Conservation (phyloP, 768 basidiomycete species). For the Paxillus ammoniavirescens region DNA sequence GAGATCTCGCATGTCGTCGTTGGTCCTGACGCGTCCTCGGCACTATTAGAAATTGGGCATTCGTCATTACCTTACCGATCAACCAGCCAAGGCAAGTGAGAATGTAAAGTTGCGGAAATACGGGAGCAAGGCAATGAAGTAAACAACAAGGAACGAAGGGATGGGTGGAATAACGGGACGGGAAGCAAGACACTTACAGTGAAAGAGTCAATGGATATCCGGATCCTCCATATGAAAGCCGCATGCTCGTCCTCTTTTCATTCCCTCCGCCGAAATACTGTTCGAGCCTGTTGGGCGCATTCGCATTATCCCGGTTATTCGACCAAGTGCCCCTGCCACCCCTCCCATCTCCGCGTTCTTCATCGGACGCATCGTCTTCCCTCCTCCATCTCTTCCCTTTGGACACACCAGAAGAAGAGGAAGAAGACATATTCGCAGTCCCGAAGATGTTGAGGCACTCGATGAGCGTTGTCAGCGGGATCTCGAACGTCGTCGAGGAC, state of each 20-base stretch:
- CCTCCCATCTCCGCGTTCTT: slow-evolving; percentile 35
- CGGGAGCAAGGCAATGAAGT: not conserved
- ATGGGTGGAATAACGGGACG: not conserved
- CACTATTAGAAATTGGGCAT: slow-evolving; percentile 37
- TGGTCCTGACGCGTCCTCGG: slow-evolving; percentile 77
- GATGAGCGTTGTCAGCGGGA: slow-evolving; percentile 79
- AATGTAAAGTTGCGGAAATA: not conserved
- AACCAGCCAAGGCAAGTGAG: not conserved
- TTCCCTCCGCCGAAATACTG: slow-evolving; percentile 48
- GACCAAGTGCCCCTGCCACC: slow-evolving; percentile 8
- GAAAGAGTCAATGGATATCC: slow-evolving; percentile 78
- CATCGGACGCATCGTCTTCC: slow-evolving; percentile 46
- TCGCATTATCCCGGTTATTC: slow-evolving; percentile 18
- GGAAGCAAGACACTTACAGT: slow-evolving; percentile 53
- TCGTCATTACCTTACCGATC: slow-evolving; percentile 4
- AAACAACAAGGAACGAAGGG: not conserved
- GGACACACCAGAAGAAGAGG: slow-evolving; percentile 23
- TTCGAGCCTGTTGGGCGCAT: slow-evolving; percentile 42
- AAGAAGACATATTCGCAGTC: slow-evolving; percentile 50
- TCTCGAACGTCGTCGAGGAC: slow-evolving; percentile 58
- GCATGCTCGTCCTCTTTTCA: slow-evolving; percentile 78
- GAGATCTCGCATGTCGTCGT: slow-evolving; percentile 86
- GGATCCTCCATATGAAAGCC: slow-evolving; percentile 75
- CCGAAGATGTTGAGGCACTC: slow-evolving; percentile 95
- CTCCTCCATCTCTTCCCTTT: slow-evolving; percentile 51